These are phyloP conservation scores for Warburgia ugandensis DNA, from an alignment of 164 flowering plant species.

Conservation along the genomic window DNA sequence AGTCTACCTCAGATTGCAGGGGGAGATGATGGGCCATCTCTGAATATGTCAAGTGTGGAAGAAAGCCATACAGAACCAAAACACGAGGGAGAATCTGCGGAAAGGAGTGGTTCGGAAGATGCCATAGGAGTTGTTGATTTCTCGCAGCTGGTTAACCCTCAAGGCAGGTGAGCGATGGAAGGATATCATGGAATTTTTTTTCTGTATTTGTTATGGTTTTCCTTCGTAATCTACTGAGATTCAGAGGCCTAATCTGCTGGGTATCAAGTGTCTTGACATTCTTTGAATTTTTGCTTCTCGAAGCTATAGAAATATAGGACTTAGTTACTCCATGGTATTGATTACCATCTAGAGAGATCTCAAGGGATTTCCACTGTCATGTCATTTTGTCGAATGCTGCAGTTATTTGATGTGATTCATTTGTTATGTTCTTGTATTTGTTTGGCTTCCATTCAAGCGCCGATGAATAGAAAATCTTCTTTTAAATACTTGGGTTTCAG, in stretches of 20 bases:
- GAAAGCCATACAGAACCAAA: neutral
- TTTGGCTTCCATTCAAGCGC: no score
- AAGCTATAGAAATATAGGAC: neutral
- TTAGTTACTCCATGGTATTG: neutral
- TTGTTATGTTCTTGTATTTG: neutral
- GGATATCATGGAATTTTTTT: neutral
- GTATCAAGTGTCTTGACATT: neutral
- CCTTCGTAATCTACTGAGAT: neutral
- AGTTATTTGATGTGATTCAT: neutral
- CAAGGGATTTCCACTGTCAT: no score
- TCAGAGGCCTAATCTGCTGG: neutral
- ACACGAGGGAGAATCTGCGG: neutral
- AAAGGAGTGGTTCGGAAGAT: neutral
- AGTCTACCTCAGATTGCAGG: conserved; percentile 13
- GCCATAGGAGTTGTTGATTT: conserved; percentile 10
- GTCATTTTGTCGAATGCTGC: neutral
- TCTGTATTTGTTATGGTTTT: neutral
- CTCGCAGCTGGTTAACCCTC: conserved; percentile 15
- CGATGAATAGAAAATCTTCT: no score
- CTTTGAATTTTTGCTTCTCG: conserved; percentile 5
- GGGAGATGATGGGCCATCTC: conserved; percentile 6
- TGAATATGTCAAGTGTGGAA: conserved; percentile 2
- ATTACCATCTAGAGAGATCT: neutral
- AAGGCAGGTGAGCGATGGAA: conserved; percentile 13
- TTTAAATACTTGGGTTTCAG: neutral